Conservation (phyloP, 73 alveolate species). For the Stentor roeselii region DNA sequence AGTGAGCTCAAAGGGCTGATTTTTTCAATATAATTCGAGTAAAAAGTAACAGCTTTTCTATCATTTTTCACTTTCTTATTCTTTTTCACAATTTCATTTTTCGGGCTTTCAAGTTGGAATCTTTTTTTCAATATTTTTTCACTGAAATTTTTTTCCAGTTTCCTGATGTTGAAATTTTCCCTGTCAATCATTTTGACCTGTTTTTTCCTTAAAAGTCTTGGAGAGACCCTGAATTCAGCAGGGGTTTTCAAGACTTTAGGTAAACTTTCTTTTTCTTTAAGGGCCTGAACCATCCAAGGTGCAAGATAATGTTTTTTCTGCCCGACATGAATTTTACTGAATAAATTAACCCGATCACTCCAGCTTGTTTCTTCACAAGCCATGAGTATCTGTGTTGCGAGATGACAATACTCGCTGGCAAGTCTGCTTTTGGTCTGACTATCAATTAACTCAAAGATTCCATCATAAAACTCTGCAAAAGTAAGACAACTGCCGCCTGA, state of each 20-base stretch:
- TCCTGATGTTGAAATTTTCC: background rate
- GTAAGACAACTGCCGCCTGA: background rate
- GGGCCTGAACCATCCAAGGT: background rate
- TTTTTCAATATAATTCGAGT: background rate
- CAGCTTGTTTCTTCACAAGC: background rate
- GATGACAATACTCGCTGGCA: slow-evolving; percentile 1
- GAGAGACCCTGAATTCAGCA: background rate
- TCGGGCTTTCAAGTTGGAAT: too few relatives aligned
- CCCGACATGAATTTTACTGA: background rate
- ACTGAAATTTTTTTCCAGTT: background rate
- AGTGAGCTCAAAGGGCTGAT: background rate
- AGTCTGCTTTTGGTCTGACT: background rate
- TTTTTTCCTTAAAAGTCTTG: background rate
- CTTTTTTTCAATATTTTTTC: background rate
- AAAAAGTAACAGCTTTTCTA: background rate
- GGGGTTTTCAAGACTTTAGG: background rate
- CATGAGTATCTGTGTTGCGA: background rate
- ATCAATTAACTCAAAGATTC: slow-evolving; percentile 6
- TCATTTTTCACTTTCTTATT: background rate
- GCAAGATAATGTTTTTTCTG: too few relatives aligned
- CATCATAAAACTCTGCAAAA: slow-evolving; percentile 22
- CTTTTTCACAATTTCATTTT: background rate
- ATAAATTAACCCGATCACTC: background rate
- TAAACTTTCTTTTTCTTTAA: too few relatives aligned
- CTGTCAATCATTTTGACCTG: background rate